Base-by-base conservation (phyloP, 345 rosid species). In the Sonneratia alba region DNA sequence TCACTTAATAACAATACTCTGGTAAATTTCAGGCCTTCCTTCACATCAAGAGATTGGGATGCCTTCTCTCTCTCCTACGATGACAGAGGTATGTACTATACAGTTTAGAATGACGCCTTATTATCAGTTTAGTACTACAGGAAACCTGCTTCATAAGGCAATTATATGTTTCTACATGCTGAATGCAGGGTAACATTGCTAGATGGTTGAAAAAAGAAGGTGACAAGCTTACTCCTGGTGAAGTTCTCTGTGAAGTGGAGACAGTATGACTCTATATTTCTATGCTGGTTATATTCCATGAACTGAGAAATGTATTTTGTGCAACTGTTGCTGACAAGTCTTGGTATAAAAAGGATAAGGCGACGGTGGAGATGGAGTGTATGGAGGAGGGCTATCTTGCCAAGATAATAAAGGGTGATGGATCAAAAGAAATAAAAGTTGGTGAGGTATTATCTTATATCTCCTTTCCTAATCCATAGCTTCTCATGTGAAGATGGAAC, bases 31-130 rank as follows among this genome's bases (percentile, higher is more conserved):
- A 95, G 98, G 87, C 79, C 86, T 95, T 73, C 98, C 99, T 72
- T 86, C 96, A 65, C 94, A 95, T 78, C 97, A 95, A 76, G 97
- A 90, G 79, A 89, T 95, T 47, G 99, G 99, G 78, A 95, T 95
- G 99, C 99, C 99, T 78, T 95, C 99, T 71, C 97, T 95, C 73
- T 95, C 99, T 9, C 99, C 99, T 68, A 95, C 99, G 66, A 95
- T 92, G 97, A 87, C 91, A 12, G 99, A 94, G 97, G 99, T 78
- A 83, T 70, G 86, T 37, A 70, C 57, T 53, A 53, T 72, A 3
- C 19, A 27, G 15, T 62, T 12, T 13, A 65, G 21, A 55, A 63
- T 63, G 49, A 79, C 56, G 34, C 66, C 36, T 48, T 63, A 53
- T 34, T 67, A 36, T 13, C 70, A 45, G 70, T 24, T 24, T 40